Evolutionary conservation across 1,139 yeast genomes (phyloP).

Genomic region (Pichia sp.): DNA sequence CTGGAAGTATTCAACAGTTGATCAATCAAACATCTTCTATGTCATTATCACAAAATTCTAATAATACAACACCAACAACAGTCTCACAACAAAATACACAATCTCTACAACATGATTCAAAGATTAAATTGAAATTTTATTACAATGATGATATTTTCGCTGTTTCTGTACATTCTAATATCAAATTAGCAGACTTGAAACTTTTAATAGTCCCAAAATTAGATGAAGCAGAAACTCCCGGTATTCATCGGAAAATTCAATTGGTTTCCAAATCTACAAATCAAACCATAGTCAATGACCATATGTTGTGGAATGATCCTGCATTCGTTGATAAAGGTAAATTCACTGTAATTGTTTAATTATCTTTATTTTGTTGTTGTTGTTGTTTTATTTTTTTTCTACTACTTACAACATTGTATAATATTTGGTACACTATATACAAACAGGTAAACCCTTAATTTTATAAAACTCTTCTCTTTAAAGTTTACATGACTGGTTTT

Average conservation of each 20-base stretch:
- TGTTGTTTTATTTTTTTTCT: neutral
- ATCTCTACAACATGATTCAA: constrained; percentile 11
- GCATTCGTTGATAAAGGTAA: constrained; percentile 28
- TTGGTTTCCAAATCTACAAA: constrained; percentile 24
- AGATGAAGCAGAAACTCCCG: constrained; percentile 27
- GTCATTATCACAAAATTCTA: constrained; percentile 10
- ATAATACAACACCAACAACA: constrained; percentile 4
- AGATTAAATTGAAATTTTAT: constrained; percentile 71
- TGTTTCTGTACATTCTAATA: constrained; percentile 58
- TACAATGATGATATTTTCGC: constrained; percentile 90
- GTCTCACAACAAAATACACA: constrained; percentile 9
- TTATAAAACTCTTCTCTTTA: neutral
- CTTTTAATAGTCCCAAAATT: constrained; percentile 62
- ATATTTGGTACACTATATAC: neutral
- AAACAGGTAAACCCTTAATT: neutral
- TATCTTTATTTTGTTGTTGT: neutral
- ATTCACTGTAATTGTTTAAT: constrained; percentile 23
- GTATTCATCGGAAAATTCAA: constrained; percentile 18
- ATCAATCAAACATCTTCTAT: neutral
- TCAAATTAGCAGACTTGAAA: constrained; percentile 54
- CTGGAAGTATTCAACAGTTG: neutral
- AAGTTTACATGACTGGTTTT: neutral
- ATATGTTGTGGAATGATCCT: constrained; percentile 20
- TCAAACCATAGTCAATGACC: constrained; percentile 19
- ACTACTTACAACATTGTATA: neutral